Conservation (phyloP, 129 eudicot species). For the Flaveria brownii region DNA sequence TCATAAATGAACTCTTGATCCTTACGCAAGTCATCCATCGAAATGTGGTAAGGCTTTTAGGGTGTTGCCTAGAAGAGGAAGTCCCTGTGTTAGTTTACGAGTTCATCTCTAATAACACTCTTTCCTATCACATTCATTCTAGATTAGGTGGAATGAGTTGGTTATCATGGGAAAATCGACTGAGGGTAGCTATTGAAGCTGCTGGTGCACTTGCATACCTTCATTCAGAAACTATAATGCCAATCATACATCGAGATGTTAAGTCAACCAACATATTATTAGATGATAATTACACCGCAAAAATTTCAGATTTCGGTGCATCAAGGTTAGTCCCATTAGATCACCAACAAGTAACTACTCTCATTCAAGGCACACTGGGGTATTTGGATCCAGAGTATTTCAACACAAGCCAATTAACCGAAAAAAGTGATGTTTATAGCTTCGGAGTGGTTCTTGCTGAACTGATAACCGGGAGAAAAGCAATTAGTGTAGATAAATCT, state of each 20-base stretch:
- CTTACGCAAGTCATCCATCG: constrained; percentile 6
- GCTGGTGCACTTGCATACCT: constrained; percentile 7
- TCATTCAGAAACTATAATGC: constrained; percentile 1
- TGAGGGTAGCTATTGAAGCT: not conserved
- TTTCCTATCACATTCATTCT: constrained; percentile 11
- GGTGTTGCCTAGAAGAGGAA: not conserved
- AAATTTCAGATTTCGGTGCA: constrained; percentile 2
- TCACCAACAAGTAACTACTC: not conserved
- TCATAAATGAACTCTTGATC: not conserved
- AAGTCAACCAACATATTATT: not conserved
- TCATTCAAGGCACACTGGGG: constrained; percentile 4
- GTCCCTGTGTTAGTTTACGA: constrained; percentile 3
- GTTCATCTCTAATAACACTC: constrained; percentile 1
- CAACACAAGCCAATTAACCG: not conserved
- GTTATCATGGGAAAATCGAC: constrained; percentile 7
- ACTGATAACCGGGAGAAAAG: not conserved
- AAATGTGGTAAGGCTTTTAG: not conserved
- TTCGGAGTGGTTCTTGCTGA: not conserved
- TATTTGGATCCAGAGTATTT: constrained; percentile 2
- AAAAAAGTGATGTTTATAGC: not conserved
- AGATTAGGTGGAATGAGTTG: constrained; percentile 3
- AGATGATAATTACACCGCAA: constrained; percentile 5
- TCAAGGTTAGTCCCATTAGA: not conserved
- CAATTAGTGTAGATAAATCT: not conserved
- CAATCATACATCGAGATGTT: constrained; percentile 1